A percentile compares a stretch with the other conserved stretches of the same genome.
Evolutionary conservation across 345 rosid species (phyloP).

Genomic region (Atalantia buxifolia): DNA sequence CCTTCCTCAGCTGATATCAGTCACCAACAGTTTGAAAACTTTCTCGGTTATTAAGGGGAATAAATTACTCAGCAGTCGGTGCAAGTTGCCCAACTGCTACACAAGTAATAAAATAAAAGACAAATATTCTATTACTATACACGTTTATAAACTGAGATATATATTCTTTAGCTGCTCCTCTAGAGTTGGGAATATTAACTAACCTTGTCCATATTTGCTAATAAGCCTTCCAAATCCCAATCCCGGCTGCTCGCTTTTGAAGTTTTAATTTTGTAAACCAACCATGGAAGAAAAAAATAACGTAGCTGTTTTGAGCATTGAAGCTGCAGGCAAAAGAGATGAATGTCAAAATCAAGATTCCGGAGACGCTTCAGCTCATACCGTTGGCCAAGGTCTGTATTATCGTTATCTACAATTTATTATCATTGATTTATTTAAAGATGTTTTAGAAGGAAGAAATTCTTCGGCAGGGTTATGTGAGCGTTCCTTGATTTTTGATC

Average conservation of each 20-base stretch:
- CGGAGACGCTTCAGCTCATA: slow-evolving; percentile 20
- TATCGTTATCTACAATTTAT: background rate
- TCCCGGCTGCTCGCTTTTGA: background rate
- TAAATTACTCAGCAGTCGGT: too few relatives aligned
- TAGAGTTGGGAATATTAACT: background rate
- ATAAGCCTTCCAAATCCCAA: background rate
- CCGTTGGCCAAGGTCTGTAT: slow-evolving; percentile 17
- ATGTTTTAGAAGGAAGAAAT: background rate
- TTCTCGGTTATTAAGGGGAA: too few relatives aligned
- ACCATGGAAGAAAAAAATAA: background rate
- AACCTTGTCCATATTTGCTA: background rate
- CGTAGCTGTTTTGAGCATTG: background rate
- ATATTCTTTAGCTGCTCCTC: too few relatives aligned
- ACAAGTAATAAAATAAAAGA: too few relatives aligned
- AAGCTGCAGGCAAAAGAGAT: slow-evolving; percentile 7
- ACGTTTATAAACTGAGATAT: too few relatives aligned
- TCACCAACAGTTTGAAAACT: too few relatives aligned
- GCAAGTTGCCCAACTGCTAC: too few relatives aligned
- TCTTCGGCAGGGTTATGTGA: background rate
- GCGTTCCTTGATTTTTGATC: background rate
- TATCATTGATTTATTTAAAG: too few relatives aligned
- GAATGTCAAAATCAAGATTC: background rate
- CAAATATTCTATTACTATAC: too few relatives aligned
- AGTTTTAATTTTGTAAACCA: background rate
- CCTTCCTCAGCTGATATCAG: too few relatives aligned